Evolutionary conservation across 1,284 basidiomycete genomes (phyloP), one percentile per base, ranked within the genome.

Genomic region (Abortiporus biennis): DNA sequence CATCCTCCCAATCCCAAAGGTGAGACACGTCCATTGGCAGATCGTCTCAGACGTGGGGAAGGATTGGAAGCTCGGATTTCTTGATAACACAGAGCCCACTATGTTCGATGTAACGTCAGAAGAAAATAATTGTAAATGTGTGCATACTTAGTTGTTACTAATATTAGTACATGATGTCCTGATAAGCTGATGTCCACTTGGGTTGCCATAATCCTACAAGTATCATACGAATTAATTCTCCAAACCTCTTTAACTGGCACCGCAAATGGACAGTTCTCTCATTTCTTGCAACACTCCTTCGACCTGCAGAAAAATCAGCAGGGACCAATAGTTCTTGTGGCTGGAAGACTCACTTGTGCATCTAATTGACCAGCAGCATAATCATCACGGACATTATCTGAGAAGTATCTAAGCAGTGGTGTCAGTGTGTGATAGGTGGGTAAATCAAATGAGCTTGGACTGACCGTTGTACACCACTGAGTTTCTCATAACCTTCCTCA

Each of bases 281-380:
- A 99, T 99, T 69, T 98, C 93, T 56, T 92, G 89, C 43, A 98
- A 66, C 11, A 93, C 91, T 15, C 82, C 86, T 64, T 98, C 95
- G 9, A 95, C 92, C 80, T 69, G 38, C 8, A 25, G 1, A 19
- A 13, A 29, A 21, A 17, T 37, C 11, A 42, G 16, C n/a, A 36
- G n/a, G 15, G n/a, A 45, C 9, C 30, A 31, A 20, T 11, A 20
- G 27, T 38, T 33, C 13, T 12, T n/a, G 16, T 16, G 20, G n/a
- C 43, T 33, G 30, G 42, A 23, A 45, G 16, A 45, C 63, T 45
- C 52, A 87, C 90, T 74, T 99, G 93, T 27, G 86, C 85, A 61
- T 99, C 95, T 41, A 99, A 71, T 61, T 93, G 89, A 4, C 95
- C 95, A 40, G 92, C 91, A 17, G 96, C 95, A 58, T 99, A 99